Evolutionary conservation across 1,139 yeast genomes (phyloP), one percentile per base, ranked within the genome.

Genomic region (Hemisphaericaspora lyxosophila): DNA sequence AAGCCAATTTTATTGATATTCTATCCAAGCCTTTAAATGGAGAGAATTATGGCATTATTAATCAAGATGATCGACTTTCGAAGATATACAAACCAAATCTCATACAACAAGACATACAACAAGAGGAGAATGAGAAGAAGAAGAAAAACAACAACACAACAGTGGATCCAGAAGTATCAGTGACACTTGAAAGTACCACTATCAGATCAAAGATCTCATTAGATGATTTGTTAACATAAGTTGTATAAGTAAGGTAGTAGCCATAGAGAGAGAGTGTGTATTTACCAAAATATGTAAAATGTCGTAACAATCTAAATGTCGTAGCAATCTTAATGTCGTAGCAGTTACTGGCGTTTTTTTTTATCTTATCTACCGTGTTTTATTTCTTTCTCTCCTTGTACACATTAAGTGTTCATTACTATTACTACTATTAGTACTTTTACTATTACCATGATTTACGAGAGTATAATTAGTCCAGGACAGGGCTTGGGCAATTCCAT

Each of bases 1-100:
- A 17, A 3, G 8, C 12, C 12, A 23, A 17, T 33, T 55, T 55
- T 20, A 36, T 56, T 18, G 55, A 53, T 9, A 41, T 57, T 4
- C 53, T 68, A 24, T 54, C 54, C 29, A 53, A 56, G 38, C 72
- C 73, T 3, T 47, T 70, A 16, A 48, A 49, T 33, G 75, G 70
- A 2, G 57, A 51, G 12, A 52, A 54, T 18, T 68, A 62, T 41
- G 75, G 73, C 0, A 54, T 70, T 7, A 31, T 28, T 4, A 58
- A 60, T 40, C 51, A 54, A 26, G 40, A 53, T 20, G 76, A 70
- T 41, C 49, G 38, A 7, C 44, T 67, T 8, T 37, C 48, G 5
- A 48, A 45, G 5, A 39, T 52, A 8, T 54, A 46, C 35, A 41
- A 38, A 14, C 45, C 54, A 4, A 37, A 38, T 14, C 35, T 36